Percentiles rank a stretch among this genome's conserved stretches.
Evolutionary conservation across 495 filamentous ascomycete species (phyloP).

Genomic region (Penicillium goetzii): DNA sequence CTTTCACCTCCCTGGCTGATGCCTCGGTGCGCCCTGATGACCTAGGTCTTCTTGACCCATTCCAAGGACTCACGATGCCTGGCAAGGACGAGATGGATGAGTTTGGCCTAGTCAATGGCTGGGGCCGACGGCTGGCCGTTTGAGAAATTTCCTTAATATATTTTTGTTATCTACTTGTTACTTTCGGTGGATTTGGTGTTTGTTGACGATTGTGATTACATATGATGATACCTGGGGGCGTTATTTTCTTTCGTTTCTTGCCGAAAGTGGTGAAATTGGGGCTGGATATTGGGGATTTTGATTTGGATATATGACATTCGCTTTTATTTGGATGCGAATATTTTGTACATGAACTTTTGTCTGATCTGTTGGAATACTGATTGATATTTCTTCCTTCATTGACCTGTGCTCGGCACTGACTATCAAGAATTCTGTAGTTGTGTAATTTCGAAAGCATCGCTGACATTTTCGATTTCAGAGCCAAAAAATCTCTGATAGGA

Average conservation of each 20-base stretch:
- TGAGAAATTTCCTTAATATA: constrained; percentile 18
- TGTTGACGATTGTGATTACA: constrained; percentile 9
- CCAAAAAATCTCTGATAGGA: neutral
- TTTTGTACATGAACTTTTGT: constrained; percentile 4
- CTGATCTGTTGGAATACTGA: constrained; percentile 17
- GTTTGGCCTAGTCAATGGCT: constrained; percentile 38
- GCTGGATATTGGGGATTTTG: neutral
- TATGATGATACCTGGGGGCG: constrained; percentile 24
- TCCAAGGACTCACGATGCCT: constrained; percentile 55
- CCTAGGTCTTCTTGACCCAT: constrained; percentile 42
- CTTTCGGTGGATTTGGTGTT: neutral
- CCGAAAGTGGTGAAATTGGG: neutral
- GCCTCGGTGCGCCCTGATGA: constrained; percentile 36
- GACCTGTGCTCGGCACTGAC: neutral
- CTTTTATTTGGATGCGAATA: neutral
- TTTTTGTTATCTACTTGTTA: neutral
- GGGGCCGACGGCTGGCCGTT: constrained; percentile 47
- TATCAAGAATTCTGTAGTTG: neutral
- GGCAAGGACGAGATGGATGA: constrained; percentile 40
- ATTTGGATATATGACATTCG: neutral
- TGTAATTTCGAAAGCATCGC: neutral
- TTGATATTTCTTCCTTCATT: neutral
- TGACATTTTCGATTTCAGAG: neutral
- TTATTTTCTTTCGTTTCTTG: constrained; percentile 9
- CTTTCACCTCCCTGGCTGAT: constrained; percentile 27